Percentiles rank a stretch among this genome's conserved stretches.
Evolutionary conservation across 179 eudicot genomes (phyloP).

Genomic region (Pouteria campechiana): DNA sequence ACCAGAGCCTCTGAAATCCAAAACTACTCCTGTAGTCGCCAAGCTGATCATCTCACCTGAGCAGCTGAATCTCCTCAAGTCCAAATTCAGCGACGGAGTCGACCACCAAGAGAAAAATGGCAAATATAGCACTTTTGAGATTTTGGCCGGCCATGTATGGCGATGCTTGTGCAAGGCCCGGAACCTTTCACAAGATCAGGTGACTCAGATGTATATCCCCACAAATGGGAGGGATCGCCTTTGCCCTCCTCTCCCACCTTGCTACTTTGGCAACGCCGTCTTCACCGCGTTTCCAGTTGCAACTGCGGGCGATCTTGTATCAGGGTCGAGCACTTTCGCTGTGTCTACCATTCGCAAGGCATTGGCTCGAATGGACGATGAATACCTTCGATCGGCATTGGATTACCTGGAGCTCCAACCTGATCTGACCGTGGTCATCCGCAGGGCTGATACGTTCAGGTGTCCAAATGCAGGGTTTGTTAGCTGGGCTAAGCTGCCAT

Average conservation of each 20-base stretch:
- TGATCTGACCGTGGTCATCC: slow-evolving; percentile 12
- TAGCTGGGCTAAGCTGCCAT: slow-evolving; percentile 33
- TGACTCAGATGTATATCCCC: slow-evolving; percentile 27
- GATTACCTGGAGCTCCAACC: slow-evolving; percentile 36
- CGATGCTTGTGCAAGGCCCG: slow-evolving; percentile 32
- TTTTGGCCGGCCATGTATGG: slow-evolving; percentile 34
- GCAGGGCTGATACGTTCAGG: slow-evolving; percentile 15
- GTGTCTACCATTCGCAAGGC: slow-evolving; percentile 18
- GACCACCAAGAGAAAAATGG: too few relatives aligned
- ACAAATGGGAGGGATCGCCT: slow-evolving; percentile 33
- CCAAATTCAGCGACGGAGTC: slow-evolving; percentile 34
- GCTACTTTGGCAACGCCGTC: slow-evolving; percentile 33
- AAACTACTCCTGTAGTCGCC: slow-evolving; percentile 27
- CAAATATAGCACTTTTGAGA: slow-evolving; percentile 26
- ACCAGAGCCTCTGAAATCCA: too few relatives aligned
- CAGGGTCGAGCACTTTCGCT: slow-evolving; percentile 15
- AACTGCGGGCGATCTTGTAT: slow-evolving; percentile 15
- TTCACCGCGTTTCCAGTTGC: slow-evolving; percentile 23
- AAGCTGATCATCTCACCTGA: slow-evolving; percentile 32
- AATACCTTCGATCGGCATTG: slow-evolving; percentile 34
- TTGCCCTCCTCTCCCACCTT: slow-evolving; percentile 17
- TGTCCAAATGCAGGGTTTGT: slow-evolving; percentile 34
- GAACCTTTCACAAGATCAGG: slow-evolving; percentile 19
- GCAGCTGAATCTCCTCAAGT: slow-evolving; percentile 27
- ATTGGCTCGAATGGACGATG: slow-evolving; percentile 15